Base-by-base conservation (phyloP, 345 rosid species). In the Laguncularia racemosa region DNA sequence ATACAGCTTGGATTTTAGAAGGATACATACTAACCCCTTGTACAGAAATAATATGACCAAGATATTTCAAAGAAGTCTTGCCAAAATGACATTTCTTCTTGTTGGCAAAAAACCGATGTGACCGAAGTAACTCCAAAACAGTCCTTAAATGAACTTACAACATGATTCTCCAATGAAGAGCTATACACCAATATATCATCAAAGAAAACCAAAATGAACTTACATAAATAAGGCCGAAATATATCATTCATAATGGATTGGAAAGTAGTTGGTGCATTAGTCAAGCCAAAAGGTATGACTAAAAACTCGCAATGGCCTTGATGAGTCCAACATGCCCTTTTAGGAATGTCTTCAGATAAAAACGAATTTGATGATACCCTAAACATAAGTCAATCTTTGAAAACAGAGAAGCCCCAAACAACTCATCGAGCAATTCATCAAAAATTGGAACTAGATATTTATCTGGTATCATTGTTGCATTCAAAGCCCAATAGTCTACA, bases 371-470 rank as follows among this genome's bases (percentile, higher is more conserved):
- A 26, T 58, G 62, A 13, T 58, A 58, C 0, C 21, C 16, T 0
- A 45, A 6, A 1, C 20, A 7, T 6, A 58, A 23, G 13, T 58
- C 53, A 7, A 58, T 6, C 19, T 58, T 58, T 14, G 51, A 45
- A 10, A 57, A 57, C 0, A 47, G 0, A 10, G 49, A 4, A 6
- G 52, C 44, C 1, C 52, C 44, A 21, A 14, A 2, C 2, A 58
- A 14, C 19, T 58, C 62, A 16, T 58, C 62, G 16, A 58, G 2
- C 3, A 58, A 11, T 16, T 58, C 52, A 14, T 58, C 62, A 11
- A 58, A 13, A 0, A 9, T 26, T 6, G 45, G 19, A 0, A 48
- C 46, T 0, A 20, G 52, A 12, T 14, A 58, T 10, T n/a, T 48
- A 10, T 48, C 49, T 46, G 14, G 2, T 2, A 46, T 46, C 9